Conservation (phyloP, 2,329 filamentous ascomycete species). For the Diaporthe vaccinii region DNA sequence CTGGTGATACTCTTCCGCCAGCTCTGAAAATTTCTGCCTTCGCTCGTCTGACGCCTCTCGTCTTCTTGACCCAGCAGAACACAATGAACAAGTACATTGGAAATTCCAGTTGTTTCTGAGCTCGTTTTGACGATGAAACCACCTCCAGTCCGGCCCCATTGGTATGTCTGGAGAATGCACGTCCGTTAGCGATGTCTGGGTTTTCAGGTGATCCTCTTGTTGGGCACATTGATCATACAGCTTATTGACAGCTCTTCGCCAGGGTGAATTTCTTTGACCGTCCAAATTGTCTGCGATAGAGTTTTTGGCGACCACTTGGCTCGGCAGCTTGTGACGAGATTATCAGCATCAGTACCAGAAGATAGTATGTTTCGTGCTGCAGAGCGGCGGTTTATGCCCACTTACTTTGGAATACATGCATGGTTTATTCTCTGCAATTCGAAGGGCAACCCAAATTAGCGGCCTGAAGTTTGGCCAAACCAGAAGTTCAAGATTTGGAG, state of each 20-base stretch:
- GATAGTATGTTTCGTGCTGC: background rate
- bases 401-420: constrained; percentile 17
- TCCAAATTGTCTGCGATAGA: constrained; percentile 15
- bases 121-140: background rate
- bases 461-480: no score
- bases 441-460: background rate
- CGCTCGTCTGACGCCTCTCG: background rate
- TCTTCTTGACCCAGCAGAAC: background rate
- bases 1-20: background rate
- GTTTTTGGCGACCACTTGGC: constrained; percentile 11
- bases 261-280: background rate
- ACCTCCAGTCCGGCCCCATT: constrained; percentile 10
- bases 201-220: background rate
- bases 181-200: background rate
- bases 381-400: background rate
- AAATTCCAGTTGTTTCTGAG: constrained; percentile 17
- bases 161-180: background rate
- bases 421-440: constrained; percentile 1
- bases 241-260: constrained; percentile 16
- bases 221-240: background rate
- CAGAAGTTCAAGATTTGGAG: no score
- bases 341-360: background rate
- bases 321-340: background rate
- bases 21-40: background rate
- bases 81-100: background rate